These are phyloP conservation scores for Pholiota adiposa DNA, from an alignment of 1,284 basidiomycete species.

Conservation along the genomic window DNA sequence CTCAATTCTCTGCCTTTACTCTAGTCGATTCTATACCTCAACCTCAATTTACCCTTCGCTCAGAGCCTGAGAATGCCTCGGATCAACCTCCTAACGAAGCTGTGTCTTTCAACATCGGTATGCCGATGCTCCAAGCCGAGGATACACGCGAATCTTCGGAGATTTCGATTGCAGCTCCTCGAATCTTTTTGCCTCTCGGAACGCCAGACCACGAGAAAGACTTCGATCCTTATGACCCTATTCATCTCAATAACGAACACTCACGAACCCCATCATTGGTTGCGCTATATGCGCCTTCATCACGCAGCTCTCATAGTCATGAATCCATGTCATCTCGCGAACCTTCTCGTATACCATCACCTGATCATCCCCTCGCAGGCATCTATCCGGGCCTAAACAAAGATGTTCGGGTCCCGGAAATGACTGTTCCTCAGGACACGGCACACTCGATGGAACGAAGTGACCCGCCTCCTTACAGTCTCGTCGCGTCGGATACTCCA, in stretches of 20 bases:
- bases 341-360: conserved; percentile 8
- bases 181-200: conserved; percentile 19
- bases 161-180: conserved; percentile 8
- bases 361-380: background rate
- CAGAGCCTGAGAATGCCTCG: background rate
- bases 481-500: background rate
- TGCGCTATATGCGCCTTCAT: conserved; percentile 4
- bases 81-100: conserved; percentile 4
- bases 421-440: background rate
- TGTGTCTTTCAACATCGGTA: conserved; percentile 23
- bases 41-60: background rate
- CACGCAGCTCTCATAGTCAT: conserved; percentile 8
- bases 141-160: conserved; percentile 12
- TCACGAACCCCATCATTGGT: conserved; percentile 21
- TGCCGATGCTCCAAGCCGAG: conserved; percentile 26
- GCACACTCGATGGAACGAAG: background rate
- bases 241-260: conserved; percentile 22
- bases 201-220: conserved; percentile 16
- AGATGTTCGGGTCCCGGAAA: background rate
- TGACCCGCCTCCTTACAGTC: conserved; percentile 13
- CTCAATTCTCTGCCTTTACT: background rate
- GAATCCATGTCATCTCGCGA: conserved; percentile 17
- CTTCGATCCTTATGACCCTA: conserved; percentile 31
- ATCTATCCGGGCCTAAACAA: background rate
- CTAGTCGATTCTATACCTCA: conserved; percentile 1